Evolutionary conservation across 768 basidiomycete genomes (phyloP).

Genomic region (Suillus paluster): DNA sequence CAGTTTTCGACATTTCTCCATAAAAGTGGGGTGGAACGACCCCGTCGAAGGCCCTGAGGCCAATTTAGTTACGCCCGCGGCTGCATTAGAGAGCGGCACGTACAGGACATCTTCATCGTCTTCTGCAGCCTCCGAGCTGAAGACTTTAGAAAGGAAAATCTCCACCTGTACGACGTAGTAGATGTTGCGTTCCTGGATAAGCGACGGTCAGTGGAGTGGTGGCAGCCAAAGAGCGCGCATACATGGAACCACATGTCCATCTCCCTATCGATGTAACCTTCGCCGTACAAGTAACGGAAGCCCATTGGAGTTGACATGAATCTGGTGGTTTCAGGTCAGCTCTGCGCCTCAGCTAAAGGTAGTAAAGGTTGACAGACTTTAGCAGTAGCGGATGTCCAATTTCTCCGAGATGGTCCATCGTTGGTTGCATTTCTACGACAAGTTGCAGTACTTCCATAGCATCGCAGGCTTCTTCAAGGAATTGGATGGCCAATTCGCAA

Average conservation of each 20-base stretch:
- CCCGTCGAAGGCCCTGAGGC: constrained; percentile 73
- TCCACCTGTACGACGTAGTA: constrained; percentile 95
- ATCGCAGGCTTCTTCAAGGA: constrained; percentile 90
- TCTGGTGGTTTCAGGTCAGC: constrained; percentile 43
- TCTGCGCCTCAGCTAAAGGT: background rate
- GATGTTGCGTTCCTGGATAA: constrained; percentile 82
- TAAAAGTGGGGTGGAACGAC: constrained; percentile 96
- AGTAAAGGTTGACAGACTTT: constrained; percentile 57
- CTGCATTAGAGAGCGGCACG: constrained; percentile 20
- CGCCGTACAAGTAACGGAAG: constrained; percentile 89
- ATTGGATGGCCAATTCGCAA: constrained; percentile 86
- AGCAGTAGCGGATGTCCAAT: constrained; percentile 87
- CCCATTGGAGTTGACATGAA: constrained; percentile 95
- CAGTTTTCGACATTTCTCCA: constrained; percentile 97
- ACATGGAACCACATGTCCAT: constrained; percentile 98
- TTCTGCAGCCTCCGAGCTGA: constrained; percentile 55
- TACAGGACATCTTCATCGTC: constrained; percentile 74
- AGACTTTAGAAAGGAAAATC: constrained; percentile 83
- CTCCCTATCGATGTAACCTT: constrained; percentile 91
- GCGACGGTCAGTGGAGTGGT: constrained; percentile 12
- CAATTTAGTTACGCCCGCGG: constrained; percentile 3
- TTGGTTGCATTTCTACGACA: constrained; percentile 94
- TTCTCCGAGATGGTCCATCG: constrained; percentile 93
- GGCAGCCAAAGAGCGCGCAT: constrained; percentile 29
- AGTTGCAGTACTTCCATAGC: constrained; percentile 81